These are phyloP conservation scores for Neurospora sp. DNA, from an alignment of 495 filamentous ascomycete species.

Conservation along the genomic window DNA sequence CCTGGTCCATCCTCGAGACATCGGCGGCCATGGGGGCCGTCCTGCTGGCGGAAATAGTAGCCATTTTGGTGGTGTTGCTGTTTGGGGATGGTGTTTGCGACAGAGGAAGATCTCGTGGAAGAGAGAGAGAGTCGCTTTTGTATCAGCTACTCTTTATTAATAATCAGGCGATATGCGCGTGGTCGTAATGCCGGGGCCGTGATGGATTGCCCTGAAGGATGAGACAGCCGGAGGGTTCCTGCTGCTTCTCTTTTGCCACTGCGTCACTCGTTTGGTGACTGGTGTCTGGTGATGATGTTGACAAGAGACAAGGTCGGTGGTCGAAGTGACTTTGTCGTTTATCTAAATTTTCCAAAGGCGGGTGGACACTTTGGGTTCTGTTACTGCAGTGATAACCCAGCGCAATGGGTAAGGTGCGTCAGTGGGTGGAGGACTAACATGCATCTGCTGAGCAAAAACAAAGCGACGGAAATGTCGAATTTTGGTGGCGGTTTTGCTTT, in stretches of 20 bases:
- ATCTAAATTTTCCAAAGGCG: not conserved
- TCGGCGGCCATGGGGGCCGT: constrained; percentile 21
- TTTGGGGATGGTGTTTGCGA: not conserved
- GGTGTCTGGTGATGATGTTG: not conserved
- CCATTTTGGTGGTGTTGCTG: constrained; percentile 31
- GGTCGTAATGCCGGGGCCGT: not conserved
- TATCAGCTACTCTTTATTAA: not conserved
- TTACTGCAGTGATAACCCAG: not conserved
- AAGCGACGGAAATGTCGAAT: not conserved
- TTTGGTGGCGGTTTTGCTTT: not conserved
- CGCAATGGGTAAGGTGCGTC: not conserved
- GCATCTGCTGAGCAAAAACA: not conserved
- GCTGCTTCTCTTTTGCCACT: constrained; percentile 4
- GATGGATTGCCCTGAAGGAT: not conserved
- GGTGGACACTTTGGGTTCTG: not conserved
- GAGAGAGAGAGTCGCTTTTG: not conserved
- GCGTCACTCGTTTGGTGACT: not conserved
- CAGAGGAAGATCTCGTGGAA: not conserved
- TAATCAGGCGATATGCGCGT: not conserved
- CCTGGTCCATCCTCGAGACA: constrained; percentile 22
- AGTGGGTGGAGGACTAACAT: not conserved
- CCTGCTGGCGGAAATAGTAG: constrained; percentile 39
- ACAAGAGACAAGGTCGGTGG: not conserved
- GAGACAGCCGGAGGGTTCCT: not conserved
- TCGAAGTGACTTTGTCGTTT: not conserved